phyloP scores from a whole-genome alignment of 495 filamentous ascomycete genomes.

The Cenococcum geophilum region DNA sequence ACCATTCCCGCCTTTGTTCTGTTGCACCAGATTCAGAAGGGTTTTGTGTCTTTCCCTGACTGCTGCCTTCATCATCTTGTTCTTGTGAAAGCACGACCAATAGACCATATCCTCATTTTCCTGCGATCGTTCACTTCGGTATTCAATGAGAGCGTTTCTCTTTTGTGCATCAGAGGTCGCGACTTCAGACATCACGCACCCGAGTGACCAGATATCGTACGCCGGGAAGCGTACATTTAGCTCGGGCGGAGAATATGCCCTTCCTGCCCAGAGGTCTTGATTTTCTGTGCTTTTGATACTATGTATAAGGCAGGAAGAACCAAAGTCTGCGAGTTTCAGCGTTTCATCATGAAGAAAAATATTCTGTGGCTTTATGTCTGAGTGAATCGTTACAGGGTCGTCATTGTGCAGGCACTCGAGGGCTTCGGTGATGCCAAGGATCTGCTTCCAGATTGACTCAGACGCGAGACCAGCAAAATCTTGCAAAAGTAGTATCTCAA shows the following conservation, averaged over 20 bases:
- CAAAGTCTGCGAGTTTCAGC: background rate
- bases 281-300: background rate
- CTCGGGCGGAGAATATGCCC: background rate
- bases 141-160: background rate
- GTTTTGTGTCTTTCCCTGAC: background rate
- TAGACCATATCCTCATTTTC: background rate
- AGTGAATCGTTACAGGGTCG: background rate
- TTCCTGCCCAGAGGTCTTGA: background rate
- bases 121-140: background rate
- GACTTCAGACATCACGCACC: background rate
- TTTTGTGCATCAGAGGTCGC: background rate
- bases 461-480: background rate
- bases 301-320: background rate
- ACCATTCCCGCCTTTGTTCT: background rate
- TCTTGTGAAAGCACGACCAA: background rate
- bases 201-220: slow-evolving; percentile 1
- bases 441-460: background rate
- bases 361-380: background rate
- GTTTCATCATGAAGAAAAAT: background rate
- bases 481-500: background rate
- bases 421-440: background rate
- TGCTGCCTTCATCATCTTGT: background rate
- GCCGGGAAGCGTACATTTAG: background rate
- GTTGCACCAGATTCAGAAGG: background rate
- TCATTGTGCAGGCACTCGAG: background rate